Evolutionary conservation across 139 green algal species (phyloP), one percentile per base, ranked within the genome.

Genomic region (Yamagishiella unicocca): DNA sequence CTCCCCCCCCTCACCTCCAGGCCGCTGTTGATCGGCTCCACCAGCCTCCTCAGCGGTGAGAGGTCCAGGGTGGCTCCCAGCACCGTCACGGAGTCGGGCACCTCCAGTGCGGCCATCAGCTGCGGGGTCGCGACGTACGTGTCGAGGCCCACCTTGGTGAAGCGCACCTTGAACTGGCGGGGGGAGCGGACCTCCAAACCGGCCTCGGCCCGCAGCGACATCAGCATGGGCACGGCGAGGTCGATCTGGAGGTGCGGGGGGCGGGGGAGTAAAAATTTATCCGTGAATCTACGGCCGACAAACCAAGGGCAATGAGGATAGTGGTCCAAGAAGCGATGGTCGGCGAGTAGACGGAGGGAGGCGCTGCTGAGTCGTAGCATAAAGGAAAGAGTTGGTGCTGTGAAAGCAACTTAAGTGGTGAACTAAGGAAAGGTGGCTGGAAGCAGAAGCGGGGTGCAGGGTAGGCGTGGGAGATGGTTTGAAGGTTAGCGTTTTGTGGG

Each of bases 11-110:
- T 14, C 55, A 85, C 84, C 67, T 89, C 85, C 1, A 93, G 73
- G 17, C 76, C 87, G 37, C 53, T 68, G 71, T 91, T 87, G 50
- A 91, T 38, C 0, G 88, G 84, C 54, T 83, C 68, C 45, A 90
- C 29, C 67, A 93, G 55, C 29, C 64, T 64, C 54, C 54, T 53
- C 75, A 93, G 27, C 58, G 86, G 89, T 1, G 45, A 50, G 40
- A 92, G 75, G 87, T 94, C 91, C 66, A 94, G 53, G 1, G 27
- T 55, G 31, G 86, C 80, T 14, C 95, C 95, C 83, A 96, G 55
- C 72, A 97, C 74, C 8, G 79, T 84, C 38, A 97, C 12, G 27
- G 68, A 88, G 38, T 87, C 68, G 35, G 90, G 90, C 8, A 93
- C 81, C 42, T 91, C 58, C 31, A 93, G 84, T 29, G 81, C 87